A percentile compares a stretch with the other conserved stretches of the same genome.
Conservation (phyloP, 1,139 yeast genomes). For the Starmera stellimalicola region DNA sequence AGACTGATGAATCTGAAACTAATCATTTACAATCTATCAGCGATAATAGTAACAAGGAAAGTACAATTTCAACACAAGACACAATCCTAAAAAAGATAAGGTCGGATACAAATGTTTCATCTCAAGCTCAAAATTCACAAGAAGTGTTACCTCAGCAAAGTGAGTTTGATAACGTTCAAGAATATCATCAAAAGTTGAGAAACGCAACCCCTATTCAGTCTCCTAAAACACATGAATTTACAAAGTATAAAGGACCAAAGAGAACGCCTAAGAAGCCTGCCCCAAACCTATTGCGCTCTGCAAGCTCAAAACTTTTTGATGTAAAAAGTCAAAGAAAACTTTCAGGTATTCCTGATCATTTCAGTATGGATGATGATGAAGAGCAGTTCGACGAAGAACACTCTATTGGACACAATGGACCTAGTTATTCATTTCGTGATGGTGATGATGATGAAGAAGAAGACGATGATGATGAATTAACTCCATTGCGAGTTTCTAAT, state of each 20-base stretch:
- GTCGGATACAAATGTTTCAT: neutral
- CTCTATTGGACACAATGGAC: conserved; percentile 13
- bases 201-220: neutral
- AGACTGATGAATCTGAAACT: conserved; percentile 9
- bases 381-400: conserved; percentile 41
- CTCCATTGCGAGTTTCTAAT: conserved; percentile 24
- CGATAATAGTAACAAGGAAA: conserved; percentile 1
- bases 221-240: conserved; percentile 7
- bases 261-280: conserved; percentile 10
- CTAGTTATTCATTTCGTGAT: conserved; percentile 12
- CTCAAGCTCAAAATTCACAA: conserved; percentile 1
- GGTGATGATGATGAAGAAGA: conserved; percentile 20
- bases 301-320: conserved; percentile 64
- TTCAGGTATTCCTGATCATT: conserved; percentile 62
- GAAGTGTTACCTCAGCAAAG: too few relatives aligned
- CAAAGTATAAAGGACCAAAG: conserved; percentile 14
- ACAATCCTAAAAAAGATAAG: neutral
- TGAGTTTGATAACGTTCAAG: too few relatives aligned
- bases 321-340: conserved; percentile 64
- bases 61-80: conserved; percentile 9
- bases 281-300: conserved; percentile 41
- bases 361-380: conserved; percentile 52
- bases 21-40: neutral
- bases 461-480: conserved; percentile 19
- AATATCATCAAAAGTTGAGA: conserved; percentile 3